Percentiles rank a stretch among this genome's conserved stretches.
phyloP scores from a whole-genome alignment of 352 stramenopile genomes.

The Phytophthora pinifolia region DNA sequence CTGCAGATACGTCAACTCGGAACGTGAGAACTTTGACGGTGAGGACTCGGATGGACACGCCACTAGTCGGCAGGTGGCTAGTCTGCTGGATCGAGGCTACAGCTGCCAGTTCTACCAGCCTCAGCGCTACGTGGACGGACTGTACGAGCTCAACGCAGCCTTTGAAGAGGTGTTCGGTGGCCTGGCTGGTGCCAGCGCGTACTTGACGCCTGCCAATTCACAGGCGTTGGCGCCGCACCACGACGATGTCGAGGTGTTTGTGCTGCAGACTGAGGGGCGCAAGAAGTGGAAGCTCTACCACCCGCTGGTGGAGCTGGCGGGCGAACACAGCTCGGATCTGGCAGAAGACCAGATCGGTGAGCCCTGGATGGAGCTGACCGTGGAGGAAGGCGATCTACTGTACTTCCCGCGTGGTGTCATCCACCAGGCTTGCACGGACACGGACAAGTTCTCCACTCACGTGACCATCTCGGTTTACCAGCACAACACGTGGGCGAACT shows the following conservation, averaged over 20 bases:
- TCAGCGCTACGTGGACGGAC: constrained; percentile 76
- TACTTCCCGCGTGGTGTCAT: constrained; percentile 86
- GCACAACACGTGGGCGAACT: constrained; percentile 88
- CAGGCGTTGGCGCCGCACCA: constrained; percentile 87
- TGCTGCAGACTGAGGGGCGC: constrained; percentile 81
- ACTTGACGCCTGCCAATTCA: constrained; percentile 72
- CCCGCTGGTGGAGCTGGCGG: constrained; percentile 66
- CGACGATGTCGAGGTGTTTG: constrained; percentile 88
- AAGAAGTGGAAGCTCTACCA: constrained; percentile 91
- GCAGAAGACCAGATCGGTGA: constrained; percentile 62
- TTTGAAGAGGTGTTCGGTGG: constrained; percentile 81
- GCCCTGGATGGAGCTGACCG: constrained; percentile 79
- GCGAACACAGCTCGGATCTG: constrained; percentile 81
- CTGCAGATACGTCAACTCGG: constrained; percentile 66
- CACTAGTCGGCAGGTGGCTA: constrained; percentile 54
- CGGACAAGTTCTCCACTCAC: constrained; percentile 82
- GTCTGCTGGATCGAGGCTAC: constrained; percentile 65
- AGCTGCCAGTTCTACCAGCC: constrained; percentile 91
- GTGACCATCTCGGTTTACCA: constrained; percentile 90
- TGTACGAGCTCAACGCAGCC: constrained; percentile 75
- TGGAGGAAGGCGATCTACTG: constrained; percentile 83
- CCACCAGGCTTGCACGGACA: constrained; percentile 77
- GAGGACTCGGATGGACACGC: constrained; percentile 50
- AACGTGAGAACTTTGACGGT: constrained; percentile 73
- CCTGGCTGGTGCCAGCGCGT: constrained; percentile 76